Evolutionary conservation across 495 filamentous ascomycete genomes (phyloP).

Genomic region (Aspergillus olivimuriae): DNA sequence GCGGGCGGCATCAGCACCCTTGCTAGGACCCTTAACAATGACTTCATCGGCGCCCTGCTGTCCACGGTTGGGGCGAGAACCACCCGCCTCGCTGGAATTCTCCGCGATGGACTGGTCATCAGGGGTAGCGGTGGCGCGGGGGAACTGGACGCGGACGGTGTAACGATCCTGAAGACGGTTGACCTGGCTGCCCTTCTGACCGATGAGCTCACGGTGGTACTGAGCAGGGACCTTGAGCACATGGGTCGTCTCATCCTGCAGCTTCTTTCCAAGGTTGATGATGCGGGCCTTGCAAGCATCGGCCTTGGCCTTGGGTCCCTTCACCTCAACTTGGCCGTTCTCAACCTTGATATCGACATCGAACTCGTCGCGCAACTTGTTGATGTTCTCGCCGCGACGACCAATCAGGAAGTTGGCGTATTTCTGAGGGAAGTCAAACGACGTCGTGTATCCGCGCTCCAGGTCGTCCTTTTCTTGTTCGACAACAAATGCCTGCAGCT

Average conservation of each 20-base stretch:
- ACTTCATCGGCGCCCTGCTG: constrained; percentile 87
- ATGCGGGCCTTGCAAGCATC: constrained; percentile 78
- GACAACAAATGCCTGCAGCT: constrained; percentile 68
- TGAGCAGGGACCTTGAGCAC: constrained; percentile 81
- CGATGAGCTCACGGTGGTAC: constrained; percentile 73
- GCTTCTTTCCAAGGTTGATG: constrained; percentile 62
- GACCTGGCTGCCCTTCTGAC: constrained; percentile 57
- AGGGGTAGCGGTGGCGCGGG: constrained; percentile 55
- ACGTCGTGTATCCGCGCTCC: constrained; percentile 75
- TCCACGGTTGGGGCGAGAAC: constrained; percentile 48
- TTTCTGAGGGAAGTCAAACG: constrained; percentile 91
- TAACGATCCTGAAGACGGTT: constrained; percentile 75
- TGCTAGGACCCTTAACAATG: constrained; percentile 79
- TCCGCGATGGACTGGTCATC: constrained; percentile 68
- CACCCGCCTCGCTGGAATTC: constrained; percentile 61
- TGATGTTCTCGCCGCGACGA: constrained; percentile 86
- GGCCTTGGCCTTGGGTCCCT: constrained; percentile 71
- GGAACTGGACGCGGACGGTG: constrained; percentile 90
- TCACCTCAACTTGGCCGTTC: constrained; percentile 63
- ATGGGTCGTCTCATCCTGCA: constrained; percentile 83
- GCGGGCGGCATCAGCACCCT: constrained; percentile 82
- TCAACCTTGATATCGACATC: constrained; percentile 94
- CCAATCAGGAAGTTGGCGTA: constrained; percentile 91
- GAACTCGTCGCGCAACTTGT: constrained; percentile 90
- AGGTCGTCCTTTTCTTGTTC: constrained; percentile 82